These are phyloP conservation scores for Pezicula neosporulosa DNA, from an alignment of 2,329 filamentous ascomycete species.

Conservation along the genomic window DNA sequence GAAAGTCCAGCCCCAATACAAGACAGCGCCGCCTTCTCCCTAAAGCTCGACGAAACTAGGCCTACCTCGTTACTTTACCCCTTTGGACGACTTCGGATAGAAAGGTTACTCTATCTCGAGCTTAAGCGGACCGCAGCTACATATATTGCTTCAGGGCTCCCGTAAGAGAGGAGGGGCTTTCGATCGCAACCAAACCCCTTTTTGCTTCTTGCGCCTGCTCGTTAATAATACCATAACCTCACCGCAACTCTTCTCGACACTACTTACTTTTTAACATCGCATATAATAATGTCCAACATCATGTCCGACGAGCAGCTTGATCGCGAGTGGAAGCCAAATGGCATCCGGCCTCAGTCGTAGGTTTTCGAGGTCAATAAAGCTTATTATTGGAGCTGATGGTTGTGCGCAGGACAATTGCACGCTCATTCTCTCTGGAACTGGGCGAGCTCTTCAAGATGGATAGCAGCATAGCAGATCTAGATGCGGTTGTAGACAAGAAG, in stretches of 20 bases:
- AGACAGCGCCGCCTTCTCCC: not conserved
- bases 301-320: slow-evolving; percentile 66
- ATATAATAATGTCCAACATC: slow-evolving; percentile 2
- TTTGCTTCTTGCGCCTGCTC: too few species aligned
- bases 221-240: not conserved
- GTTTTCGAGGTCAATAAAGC: slow-evolving; percentile 33
- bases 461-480: slow-evolving; percentile 69
- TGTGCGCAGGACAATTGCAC: slow-evolving; percentile 71
- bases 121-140: not conserved
- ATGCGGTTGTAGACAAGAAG: slow-evolving; percentile 78
- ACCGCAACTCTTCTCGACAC: not conserved
- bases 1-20: not conserved
- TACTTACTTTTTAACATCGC: not conserved
- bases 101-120: not conserved
- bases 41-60: not conserved
- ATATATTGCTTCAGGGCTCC: not conserved
- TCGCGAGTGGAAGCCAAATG: slow-evolving; percentile 76
- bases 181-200: not conserved
- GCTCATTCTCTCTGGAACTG: slow-evolving; percentile 80
- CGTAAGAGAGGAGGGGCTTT: not conserved
- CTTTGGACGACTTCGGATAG: not conserved
- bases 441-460: slow-evolving; percentile 89
- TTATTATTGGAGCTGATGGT: slow-evolving; percentile 6
- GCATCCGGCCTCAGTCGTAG: slow-evolving; percentile 77
- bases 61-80: not conserved